Evolutionary conservation across 179 eudicot genomes (phyloP).

Genomic region (Patellifolia procumbens): DNA sequence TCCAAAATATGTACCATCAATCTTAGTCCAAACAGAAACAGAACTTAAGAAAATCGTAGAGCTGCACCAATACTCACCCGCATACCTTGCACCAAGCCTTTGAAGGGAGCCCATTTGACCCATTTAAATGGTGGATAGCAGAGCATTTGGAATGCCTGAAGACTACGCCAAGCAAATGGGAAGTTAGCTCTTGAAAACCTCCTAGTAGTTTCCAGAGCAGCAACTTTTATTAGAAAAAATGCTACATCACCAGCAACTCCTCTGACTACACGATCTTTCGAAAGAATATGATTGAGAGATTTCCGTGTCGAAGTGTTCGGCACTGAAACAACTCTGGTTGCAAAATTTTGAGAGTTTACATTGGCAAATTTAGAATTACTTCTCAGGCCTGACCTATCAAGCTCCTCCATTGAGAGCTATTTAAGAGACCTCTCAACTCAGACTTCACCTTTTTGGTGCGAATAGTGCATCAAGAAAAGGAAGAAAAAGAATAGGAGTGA

Average conservation of each 20-base stretch:
- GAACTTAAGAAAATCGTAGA: background rate
- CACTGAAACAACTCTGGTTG: conserved; percentile 35
- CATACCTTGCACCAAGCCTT: conserved; percentile 61
- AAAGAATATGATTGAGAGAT: conserved; percentile 30
- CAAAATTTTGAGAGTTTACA: conserved; percentile 29
- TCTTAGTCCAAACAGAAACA: background rate
- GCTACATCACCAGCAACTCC: conserved; percentile 52
- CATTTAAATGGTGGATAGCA: conserved; percentile 91
- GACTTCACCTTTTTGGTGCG: background rate
- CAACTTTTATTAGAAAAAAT: conserved; percentile 69
- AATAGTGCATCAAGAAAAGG: background rate
- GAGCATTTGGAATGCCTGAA: conserved; percentile 78
- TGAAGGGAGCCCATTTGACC: conserved; percentile 85
- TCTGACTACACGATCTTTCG: conserved; percentile 37
- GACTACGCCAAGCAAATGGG: conserved; percentile 74
- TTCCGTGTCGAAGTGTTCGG: conserved; percentile 32
- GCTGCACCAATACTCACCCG: conserved; percentile 45
- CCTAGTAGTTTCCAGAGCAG: conserved; percentile 73
- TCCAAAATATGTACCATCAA: background rate
- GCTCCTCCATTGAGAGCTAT: conserved; percentile 21
- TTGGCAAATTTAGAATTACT: conserved; percentile 32
- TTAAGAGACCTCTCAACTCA: conserved; percentile 3
- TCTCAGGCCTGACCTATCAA: conserved; percentile 27
- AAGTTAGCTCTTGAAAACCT: conserved; percentile 74
- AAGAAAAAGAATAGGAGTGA: background rate